phyloP scores from a whole-genome alignment of 129 eudicot species.

The Gnaphalium uliginosum region DNA sequence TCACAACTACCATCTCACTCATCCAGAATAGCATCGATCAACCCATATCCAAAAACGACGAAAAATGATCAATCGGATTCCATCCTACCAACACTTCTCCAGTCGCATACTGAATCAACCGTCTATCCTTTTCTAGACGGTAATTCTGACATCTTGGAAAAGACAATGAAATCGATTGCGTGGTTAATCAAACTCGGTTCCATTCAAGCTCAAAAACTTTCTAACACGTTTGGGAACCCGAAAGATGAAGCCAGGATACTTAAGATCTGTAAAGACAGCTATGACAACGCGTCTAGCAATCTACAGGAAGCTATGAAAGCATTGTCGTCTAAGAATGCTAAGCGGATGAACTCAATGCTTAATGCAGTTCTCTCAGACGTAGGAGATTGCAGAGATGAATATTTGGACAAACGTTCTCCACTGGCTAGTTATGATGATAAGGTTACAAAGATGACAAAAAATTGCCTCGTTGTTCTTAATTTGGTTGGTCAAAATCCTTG shows the following conservation, averaged over 20 bases:
- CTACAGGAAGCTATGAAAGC: conserved; percentile 37
- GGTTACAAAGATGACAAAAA: conserved; percentile 52
- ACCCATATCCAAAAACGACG: background rate
- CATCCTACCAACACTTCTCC: background rate
- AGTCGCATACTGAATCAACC: background rate
- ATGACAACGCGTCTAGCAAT: conserved; percentile 38
- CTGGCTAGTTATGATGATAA: conserved; percentile 28
- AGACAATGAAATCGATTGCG: conserved; percentile 30
- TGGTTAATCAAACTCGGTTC: conserved; percentile 33
- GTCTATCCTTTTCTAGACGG: conserved; percentile 31
- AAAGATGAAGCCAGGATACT: conserved; percentile 19
- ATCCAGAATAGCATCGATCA: conserved; percentile 5
- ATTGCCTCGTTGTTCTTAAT: conserved; percentile 56
- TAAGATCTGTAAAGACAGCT: conserved; percentile 48
- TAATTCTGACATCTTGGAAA: conserved; percentile 35
- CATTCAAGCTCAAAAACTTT: conserved; percentile 12
- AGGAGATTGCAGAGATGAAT: conserved; percentile 48
- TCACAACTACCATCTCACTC: conserved; percentile 22
- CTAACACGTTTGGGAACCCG: conserved; percentile 24
- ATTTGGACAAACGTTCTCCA: conserved; percentile 22
- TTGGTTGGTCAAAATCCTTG: conserved; percentile 18
- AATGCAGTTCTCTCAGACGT: conserved; percentile 49
- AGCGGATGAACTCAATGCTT: conserved; percentile 52
- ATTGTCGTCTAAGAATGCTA: conserved; percentile 28
- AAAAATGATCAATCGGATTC: background rate